These are phyloP conservation scores for Bocquillonia castaneifolia DNA, from an alignment of 441 rosid genomes.

Conservation along the genomic window DNA sequence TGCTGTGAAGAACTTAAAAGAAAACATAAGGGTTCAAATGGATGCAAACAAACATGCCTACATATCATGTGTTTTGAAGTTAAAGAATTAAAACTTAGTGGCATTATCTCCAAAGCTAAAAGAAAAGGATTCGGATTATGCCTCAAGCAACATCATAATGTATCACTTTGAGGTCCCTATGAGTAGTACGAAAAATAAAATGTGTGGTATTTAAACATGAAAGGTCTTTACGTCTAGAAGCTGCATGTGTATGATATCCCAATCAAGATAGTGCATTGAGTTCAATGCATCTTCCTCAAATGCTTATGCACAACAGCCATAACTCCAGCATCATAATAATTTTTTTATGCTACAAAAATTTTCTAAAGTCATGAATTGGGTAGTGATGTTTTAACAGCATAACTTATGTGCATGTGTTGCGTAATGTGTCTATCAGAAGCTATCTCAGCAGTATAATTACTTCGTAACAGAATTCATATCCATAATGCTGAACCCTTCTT, in stretches of 20 bases:
- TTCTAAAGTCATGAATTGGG: neutral
- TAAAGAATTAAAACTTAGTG: neutral
- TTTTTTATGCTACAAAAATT: neutral
- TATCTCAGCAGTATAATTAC: conserved; percentile 27
- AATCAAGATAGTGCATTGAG: neutral
- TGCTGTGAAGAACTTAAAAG: neutral
- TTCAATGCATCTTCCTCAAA: neutral
- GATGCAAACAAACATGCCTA: neutral
- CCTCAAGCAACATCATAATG: conserved; percentile 1
- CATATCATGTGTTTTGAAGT: neutral
- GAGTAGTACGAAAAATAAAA: neutral
- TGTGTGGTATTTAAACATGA: neutral
- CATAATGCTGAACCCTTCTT: conserved; percentile 93
- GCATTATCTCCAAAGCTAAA: neutral
- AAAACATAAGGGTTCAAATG: neutral
- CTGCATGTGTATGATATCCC: neutral
- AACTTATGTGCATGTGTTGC: neutral
- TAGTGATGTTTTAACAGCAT: neutral
- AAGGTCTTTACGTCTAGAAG: neutral
- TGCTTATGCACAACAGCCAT: neutral
- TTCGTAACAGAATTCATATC: conserved; percentile 78
- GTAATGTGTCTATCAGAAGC: neutral
- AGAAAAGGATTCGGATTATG: neutral
- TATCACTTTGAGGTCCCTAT: neutral
- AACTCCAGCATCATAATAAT: neutral